A percentile compares a stretch with the other conserved stretches of the same genome.
phyloP scores from a whole-genome alignment of 2,329 filamentous ascomycete species.

The Exophiala spinifera region DNA sequence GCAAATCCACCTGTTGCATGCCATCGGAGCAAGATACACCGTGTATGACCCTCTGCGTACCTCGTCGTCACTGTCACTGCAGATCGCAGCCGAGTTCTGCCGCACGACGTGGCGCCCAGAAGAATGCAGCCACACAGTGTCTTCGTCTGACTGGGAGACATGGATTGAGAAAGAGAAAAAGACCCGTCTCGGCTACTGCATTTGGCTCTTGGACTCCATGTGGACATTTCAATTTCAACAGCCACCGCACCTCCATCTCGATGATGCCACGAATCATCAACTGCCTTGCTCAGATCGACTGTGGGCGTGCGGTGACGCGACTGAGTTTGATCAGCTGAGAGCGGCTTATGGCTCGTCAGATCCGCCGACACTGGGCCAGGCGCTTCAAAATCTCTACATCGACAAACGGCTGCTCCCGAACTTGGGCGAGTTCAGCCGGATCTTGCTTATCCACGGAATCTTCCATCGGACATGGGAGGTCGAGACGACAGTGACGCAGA shows the following conservation, averaged over 20 bases:
- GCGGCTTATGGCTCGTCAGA: slow-evolving; percentile 18
- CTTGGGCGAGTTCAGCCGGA: slow-evolving; percentile 49
- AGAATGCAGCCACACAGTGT: not conserved
- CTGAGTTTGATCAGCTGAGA: slow-evolving; percentile 30
- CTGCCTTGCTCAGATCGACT: slow-evolving; percentile 42
- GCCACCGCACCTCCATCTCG: slow-evolving; percentile 36
- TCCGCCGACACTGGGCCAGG: slow-evolving; percentile 19
- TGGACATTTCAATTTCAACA: slow-evolving; percentile 39
- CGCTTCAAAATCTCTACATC: slow-evolving; percentile 48
- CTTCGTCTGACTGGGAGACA: slow-evolving; percentile 31
- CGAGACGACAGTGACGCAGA: slow-evolving; percentile 41
- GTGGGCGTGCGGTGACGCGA: slow-evolving; percentile 38
- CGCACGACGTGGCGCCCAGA: slow-evolving; percentile 3
- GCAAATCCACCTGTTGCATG: slow-evolving; percentile 28
- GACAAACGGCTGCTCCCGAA: slow-evolving; percentile 46
- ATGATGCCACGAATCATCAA: slow-evolving; percentile 36
- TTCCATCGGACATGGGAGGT: slow-evolving; percentile 51
- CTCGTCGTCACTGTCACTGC: slow-evolving; percentile 14
- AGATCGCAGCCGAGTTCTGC: slow-evolving; percentile 18
- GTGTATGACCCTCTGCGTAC: slow-evolving; percentile 20
- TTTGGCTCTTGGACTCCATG: slow-evolving; percentile 46
- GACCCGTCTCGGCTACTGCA: slow-evolving; percentile 40
- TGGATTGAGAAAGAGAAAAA: slow-evolving; percentile 40
- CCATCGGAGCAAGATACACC: slow-evolving; percentile 29
- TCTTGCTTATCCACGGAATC: slow-evolving; percentile 50